Evolutionary conservation across 805 yeast genomes (phyloP), one percentile per base, ranked within the genome.

Genomic region (Starmera quercuum): DNA sequence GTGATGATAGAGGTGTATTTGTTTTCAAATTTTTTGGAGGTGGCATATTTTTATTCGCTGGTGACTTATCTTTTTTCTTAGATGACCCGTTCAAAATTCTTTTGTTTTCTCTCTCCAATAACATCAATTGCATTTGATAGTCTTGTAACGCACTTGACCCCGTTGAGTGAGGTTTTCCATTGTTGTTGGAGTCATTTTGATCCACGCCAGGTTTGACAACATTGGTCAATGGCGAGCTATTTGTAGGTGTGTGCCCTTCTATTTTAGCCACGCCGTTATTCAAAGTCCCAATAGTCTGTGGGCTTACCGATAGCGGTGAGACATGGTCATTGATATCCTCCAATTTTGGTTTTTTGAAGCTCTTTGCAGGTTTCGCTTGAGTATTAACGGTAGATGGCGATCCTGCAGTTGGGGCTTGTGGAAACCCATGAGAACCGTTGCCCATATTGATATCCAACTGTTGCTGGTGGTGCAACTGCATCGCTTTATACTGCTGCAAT

Each of bases 51-150:
- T 41, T 41, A 26, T 27, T 20, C 16, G 34, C 23, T 7, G 32
- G 29, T 10, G 31, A 25, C 14, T 37, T 40, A 8, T 36, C 46
- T n/a, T 50, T 58, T 21, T 56, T 63, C 40, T 56, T 61, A 25
- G 75, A 54, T 5, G 71, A 75, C 33, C 66, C 70, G 45, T 72
- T 78, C 32, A 82, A 60, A 35, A 83, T 67, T 53, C 74, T 75
- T 51, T 80, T 78, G 55, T 82, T 84, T 52, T 83, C 88, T 42
- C 73, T 73, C 47, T 84, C 95, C 49, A 85, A 59, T 34, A 80
- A 53, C 71, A 82, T 71, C 44, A 83, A 61, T 55, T 83, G 90
- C 65, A 75, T 77, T 54, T 84, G 94, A 54, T 85, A 84, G 51
- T 84, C 94, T 46, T 80, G 84, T 26, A 84, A 60, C 2, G 90